These are phyloP conservation scores for Pisolithus marmoratus DNA, from an alignment of 768 basidiomycete genomes.

Conservation along the genomic window DNA sequence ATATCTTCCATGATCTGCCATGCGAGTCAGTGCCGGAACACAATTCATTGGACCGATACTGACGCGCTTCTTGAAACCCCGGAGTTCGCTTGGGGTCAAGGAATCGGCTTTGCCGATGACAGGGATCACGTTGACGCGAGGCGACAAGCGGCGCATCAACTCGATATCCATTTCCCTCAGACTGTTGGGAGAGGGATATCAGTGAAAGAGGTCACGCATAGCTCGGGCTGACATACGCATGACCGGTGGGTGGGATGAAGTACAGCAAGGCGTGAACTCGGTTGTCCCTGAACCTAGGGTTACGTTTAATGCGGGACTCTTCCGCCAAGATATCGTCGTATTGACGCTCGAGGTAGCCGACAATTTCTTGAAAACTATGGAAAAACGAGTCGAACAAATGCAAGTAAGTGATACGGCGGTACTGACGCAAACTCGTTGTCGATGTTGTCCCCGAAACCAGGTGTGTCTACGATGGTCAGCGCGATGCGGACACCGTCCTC, in stretches of 20 bases:
- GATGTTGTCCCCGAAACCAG: slow-evolving; percentile 98
- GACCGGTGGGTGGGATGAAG: slow-evolving; percentile 98
- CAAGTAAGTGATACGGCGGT: background rate
- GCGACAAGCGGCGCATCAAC: slow-evolving; percentile 95
- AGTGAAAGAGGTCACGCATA: background rate
- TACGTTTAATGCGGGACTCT: slow-evolving; percentile 98
- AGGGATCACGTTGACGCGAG: slow-evolving; percentile 97
- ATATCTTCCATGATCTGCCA: slow-evolving; percentile 98
- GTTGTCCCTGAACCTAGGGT: slow-evolving; percentile 98
- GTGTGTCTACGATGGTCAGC: slow-evolving; percentile 96
- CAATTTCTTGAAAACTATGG: slow-evolving; percentile 90
- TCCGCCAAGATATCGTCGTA: slow-evolving; percentile 98
- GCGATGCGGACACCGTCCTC: slow-evolving; percentile 98
- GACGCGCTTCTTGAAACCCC: slow-evolving; percentile 93
- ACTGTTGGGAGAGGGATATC: slow-evolving; percentile 29
- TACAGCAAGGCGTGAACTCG: slow-evolving; percentile 94
- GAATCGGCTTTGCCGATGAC: slow-evolving; percentile 97
- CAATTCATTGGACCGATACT: slow-evolving; percentile 17
- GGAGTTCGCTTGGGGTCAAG: slow-evolving; percentile 87
- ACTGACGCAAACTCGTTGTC: slow-evolving; percentile 97
- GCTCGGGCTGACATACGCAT: slow-evolving; percentile 58
- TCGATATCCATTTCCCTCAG: slow-evolving; percentile 99
- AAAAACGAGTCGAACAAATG: background rate
- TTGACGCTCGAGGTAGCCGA: slow-evolving; percentile 94
- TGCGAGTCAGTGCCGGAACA: slow-evolving; percentile 1